phyloP scores from a whole-genome alignment of 163 green algal species.

The Volvox carteri region DNA sequence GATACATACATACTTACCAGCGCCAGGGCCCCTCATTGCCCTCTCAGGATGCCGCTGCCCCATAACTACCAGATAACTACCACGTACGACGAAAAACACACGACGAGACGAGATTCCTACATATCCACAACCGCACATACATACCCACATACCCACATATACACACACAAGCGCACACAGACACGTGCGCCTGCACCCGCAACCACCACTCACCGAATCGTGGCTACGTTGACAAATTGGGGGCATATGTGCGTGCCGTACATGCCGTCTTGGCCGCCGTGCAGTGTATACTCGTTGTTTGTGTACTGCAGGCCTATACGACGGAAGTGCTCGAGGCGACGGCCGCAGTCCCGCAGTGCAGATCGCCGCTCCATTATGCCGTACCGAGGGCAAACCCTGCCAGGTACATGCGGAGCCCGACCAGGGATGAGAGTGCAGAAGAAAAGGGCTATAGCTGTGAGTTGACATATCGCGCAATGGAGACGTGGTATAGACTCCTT shows the following conservation, averaged over 20 bases:
- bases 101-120: neutral
- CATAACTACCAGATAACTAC: neutral
- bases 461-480: too few species aligned
- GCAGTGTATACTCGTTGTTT: constrained; percentile 30
- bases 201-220: neutral
- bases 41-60: neutral
- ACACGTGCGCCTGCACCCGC: neutral
- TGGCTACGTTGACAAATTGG: constrained; percentile 45
- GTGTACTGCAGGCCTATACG: neutral
- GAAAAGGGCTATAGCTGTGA: too few species aligned
- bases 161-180: neutral
- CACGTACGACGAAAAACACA: neutral
- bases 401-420: neutral
- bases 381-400: constrained; percentile 20
- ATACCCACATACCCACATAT: neutral
- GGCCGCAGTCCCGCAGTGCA: neutral
- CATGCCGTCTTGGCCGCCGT: neutral
- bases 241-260: constrained; percentile 41
- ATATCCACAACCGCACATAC: neutral
- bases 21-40: neutral
- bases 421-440: too few species aligned
- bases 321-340: neutral
- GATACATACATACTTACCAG: too few species aligned
- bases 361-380: constrained; percentile 22
- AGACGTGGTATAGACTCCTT: too few species aligned